Conservation (phyloP, 495 filamentous ascomycete genomes). For the Hypoxylon trugodes region DNA sequence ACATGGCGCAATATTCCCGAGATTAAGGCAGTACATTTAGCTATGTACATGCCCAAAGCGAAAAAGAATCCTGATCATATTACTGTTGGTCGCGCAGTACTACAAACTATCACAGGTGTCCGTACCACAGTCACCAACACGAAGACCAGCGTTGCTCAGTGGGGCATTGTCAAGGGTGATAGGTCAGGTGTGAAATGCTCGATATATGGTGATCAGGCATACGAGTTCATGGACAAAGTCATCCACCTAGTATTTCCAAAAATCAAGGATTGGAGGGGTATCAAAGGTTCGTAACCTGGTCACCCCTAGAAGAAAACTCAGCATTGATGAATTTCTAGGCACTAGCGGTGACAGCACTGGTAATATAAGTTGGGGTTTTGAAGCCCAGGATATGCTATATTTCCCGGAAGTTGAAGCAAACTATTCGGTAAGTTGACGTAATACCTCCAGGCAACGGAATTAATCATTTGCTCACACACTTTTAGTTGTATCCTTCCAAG, state of each 20-base stretch:
- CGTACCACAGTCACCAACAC: conserved; percentile 73
- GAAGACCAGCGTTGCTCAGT: conserved; percentile 71
- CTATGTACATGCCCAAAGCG: conserved; percentile 72
- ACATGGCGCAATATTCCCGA: conserved; percentile 86
- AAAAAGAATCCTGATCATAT: conserved; percentile 71
- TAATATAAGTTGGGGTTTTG: conserved; percentile 84
- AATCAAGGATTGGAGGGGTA: conserved; percentile 93
- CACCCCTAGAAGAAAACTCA: not conserved
- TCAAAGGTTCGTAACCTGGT: conserved; percentile 65
- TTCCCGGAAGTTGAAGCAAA: conserved; percentile 96
- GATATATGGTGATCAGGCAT: conserved; percentile 79
- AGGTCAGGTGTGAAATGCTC: conserved; percentile 72
- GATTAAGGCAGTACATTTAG: conserved; percentile 80
- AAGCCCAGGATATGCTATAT: conserved; percentile 71
- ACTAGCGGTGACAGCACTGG: conserved; percentile 82
- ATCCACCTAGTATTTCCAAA: conserved; percentile 89
- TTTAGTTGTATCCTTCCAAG: conserved; percentile 78
- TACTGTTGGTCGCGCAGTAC: conserved; percentile 79
- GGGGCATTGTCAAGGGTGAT: conserved; percentile 63
- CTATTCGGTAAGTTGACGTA: conserved; percentile 76
- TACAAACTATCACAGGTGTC: conserved; percentile 88
- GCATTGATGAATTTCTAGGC: conserved; percentile 40
- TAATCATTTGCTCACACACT: conserved; percentile 37
- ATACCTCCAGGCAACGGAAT: conserved; percentile 26
- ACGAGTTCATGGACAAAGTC: conserved; percentile 84